These are phyloP conservation scores for Panicum hallii DNA, from an alignment of 202 grass and related monocot genomes.

Conservation along the genomic window DNA sequence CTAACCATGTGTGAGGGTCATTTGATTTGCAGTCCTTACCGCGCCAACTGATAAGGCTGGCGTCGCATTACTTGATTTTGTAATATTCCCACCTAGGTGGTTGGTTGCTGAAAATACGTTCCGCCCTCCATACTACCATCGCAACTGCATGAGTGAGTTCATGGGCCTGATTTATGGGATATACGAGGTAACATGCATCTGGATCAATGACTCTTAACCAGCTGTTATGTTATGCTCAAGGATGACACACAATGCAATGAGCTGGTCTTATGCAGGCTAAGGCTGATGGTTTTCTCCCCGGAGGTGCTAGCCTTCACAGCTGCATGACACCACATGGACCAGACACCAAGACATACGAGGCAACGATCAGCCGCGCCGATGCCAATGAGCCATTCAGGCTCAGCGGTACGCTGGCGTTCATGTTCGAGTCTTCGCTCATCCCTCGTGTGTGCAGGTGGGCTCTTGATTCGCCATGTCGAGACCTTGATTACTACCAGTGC, in stretches of 20 bases:
- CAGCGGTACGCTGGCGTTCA: slow-evolving; percentile 77
- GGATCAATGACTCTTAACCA: not conserved
- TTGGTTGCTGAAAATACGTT: slow-evolving; percentile 94
- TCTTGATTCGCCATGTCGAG: slow-evolving; percentile 61
- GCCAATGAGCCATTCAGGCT: slow-evolving; percentile 67
- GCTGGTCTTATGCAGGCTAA: slow-evolving; percentile 64
- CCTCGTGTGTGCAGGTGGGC: slow-evolving; percentile 83
- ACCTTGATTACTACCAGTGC: slow-evolving; percentile 84
- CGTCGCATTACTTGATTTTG: slow-evolving; percentile 91
- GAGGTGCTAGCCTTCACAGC: slow-evolving; percentile 87
- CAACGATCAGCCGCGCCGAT: slow-evolving; percentile 56
- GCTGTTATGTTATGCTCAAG: not conserved
- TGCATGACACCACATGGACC: slow-evolving; percentile 98
- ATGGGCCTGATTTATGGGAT: slow-evolving; percentile 84
- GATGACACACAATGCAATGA: not conserved
- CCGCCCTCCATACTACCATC: slow-evolving; percentile 87
- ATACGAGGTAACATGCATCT: slow-evolving; percentile 67
- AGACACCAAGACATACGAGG: slow-evolving; percentile 91
- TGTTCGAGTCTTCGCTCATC: slow-evolving; percentile 85
- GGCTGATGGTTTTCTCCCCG: slow-evolving; percentile 92
- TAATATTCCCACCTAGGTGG: slow-evolving; percentile 92
- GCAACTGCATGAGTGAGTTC: slow-evolving; percentile 97
- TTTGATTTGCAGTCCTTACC: slow-evolving; percentile 68
- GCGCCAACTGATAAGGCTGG: slow-evolving; percentile 93
- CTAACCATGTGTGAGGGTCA: not conserved